These are phyloP conservation scores for Sphagnurus paluster DNA, from an alignment of 1,284 basidiomycete species.

Conservation along the genomic window DNA sequence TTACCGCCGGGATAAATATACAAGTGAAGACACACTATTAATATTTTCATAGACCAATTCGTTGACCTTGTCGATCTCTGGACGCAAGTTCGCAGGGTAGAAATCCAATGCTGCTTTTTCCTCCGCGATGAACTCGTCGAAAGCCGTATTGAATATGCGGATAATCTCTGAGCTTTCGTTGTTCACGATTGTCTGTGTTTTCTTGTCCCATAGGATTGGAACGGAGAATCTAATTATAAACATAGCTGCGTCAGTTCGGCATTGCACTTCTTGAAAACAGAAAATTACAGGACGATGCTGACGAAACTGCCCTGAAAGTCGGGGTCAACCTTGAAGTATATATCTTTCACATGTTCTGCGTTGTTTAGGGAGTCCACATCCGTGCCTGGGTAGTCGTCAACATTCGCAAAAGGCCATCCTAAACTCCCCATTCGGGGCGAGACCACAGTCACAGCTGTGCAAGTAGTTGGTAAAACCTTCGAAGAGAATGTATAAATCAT, in stretches of 20 bases:
- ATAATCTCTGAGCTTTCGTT: conserved; percentile 96
- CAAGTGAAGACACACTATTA: conserved; percentile 58
- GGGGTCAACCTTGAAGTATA: conserved; percentile 81
- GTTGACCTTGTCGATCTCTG: conserved; percentile 87
- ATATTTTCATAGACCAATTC: conserved; percentile 84
- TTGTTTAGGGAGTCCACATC: conserved; percentile 72
- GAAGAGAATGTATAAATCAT: too few relatives aligned
- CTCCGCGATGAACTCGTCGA: conserved; percentile 70
- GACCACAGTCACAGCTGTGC: conserved; percentile 74
- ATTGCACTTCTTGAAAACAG: too few relatives aligned
- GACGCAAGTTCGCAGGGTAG: conserved; percentile 73
- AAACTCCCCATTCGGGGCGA: conserved; percentile 83
- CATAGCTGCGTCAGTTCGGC: too few relatives aligned
- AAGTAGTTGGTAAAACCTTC: too few relatives aligned
- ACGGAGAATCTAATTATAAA: conserved; percentile 92
- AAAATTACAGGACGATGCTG: neutral
- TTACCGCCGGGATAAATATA: neutral
- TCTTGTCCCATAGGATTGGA: conserved; percentile 96
- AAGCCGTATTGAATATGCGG: conserved; percentile 85
- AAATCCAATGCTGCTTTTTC: conserved; percentile 71
- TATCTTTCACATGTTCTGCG: conserved; percentile 76
- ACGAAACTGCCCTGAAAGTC: conserved; percentile 64
- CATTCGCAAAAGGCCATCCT: conserved; percentile 87
- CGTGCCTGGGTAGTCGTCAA: conserved; percentile 71
- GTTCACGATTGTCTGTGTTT: conserved; percentile 87